A percentile compares a stretch with the other conserved stretches of the same genome.
These are phyloP conservation scores for Nakaseomyces bracarensis DNA, from an alignment of 1,139 yeast genomes.

Conservation along the genomic window DNA sequence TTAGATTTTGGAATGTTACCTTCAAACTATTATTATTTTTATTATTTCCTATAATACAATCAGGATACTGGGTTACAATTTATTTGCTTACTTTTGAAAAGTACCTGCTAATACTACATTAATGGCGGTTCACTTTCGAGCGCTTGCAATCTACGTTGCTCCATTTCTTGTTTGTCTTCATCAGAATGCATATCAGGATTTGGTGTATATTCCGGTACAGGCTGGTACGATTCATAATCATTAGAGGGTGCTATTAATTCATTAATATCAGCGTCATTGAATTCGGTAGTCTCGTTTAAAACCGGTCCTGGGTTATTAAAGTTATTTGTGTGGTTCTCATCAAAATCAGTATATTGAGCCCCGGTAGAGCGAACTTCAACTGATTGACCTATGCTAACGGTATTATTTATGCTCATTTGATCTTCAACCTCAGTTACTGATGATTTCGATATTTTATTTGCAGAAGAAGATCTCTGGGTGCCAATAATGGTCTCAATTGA, in stretches of 20 bases:
- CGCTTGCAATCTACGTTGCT: constrained; percentile 28
- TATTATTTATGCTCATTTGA: neutral
- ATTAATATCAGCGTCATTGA: constrained; percentile 11
- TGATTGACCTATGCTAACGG: neutral
- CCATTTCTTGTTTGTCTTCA: constrained; percentile 33
- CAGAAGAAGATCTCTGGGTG: constrained; percentile 42
- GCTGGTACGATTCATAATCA: constrained; percentile 12
- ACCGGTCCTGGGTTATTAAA: neutral
- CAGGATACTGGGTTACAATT: no score
- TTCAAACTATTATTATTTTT: no score
- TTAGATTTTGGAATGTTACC: no score
- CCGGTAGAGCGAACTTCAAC: neutral
- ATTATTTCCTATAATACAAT: no score
- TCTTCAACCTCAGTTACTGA: neutral
- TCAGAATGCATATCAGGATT: constrained; percentile 11
- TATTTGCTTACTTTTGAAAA: no score
- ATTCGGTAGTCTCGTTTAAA: no score
- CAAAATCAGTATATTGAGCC: neutral
- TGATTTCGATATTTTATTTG: neutral
- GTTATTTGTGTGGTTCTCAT: neutral
- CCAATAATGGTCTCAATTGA: constrained; percentile 77
- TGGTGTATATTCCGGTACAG: constrained; percentile 26
- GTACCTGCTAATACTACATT: neutral
- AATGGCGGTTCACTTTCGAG: constrained; percentile 35
- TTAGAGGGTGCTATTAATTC: constrained; percentile 18